These are phyloP conservation scores for Bryoglossum gracile DNA, from an alignment of 495 filamentous ascomycete genomes.

Conservation along the genomic window DNA sequence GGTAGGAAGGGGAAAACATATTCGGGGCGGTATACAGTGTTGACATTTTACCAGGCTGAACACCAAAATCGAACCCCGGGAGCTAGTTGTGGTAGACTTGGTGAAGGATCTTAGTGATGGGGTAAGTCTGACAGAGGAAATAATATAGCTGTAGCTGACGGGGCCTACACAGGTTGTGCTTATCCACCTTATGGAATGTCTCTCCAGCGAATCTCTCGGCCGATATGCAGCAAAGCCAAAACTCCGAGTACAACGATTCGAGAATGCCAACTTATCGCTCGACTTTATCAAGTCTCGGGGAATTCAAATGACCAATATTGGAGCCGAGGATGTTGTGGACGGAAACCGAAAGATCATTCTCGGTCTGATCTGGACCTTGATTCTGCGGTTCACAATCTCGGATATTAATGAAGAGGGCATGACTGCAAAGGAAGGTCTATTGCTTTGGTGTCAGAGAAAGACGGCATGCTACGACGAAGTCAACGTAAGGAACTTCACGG, in stretches of 20 bases:
- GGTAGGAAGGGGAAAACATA: conserved; percentile 42
- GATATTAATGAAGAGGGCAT: conserved; percentile 98
- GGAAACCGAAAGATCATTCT: conserved; percentile 97
- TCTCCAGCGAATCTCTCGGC: conserved; percentile 87
- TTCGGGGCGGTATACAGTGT: background rate
- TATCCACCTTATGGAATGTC: conserved; percentile 93
- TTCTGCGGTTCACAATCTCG: conserved; percentile 94
- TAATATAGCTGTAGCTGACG: background rate
- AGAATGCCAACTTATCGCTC: conserved; percentile 94
- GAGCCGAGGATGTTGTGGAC: conserved; percentile 96
- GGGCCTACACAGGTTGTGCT: conserved; percentile 63
- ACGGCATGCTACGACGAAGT: conserved; percentile 98
- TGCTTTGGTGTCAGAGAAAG: conserved; percentile 97
- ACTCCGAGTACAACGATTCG: conserved; percentile 92
- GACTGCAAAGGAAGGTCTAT: conserved; percentile 91
- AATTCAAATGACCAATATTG: conserved; percentile 97
- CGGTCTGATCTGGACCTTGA: conserved; percentile 94
- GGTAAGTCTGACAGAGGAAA: conserved; percentile 43
- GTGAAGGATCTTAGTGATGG: conserved; percentile 88
- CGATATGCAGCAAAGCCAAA: conserved; percentile 94
- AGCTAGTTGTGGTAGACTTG: conserved; percentile 72
- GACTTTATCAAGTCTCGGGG: conserved; percentile 85
- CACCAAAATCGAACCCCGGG: conserved; percentile 75
- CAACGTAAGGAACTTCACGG: conserved; percentile 86
- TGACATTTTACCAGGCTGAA: conserved; percentile 63